phyloP scores from a whole-genome alignment of 352 stramenopile species.

The Pythium diclinum region DNA sequence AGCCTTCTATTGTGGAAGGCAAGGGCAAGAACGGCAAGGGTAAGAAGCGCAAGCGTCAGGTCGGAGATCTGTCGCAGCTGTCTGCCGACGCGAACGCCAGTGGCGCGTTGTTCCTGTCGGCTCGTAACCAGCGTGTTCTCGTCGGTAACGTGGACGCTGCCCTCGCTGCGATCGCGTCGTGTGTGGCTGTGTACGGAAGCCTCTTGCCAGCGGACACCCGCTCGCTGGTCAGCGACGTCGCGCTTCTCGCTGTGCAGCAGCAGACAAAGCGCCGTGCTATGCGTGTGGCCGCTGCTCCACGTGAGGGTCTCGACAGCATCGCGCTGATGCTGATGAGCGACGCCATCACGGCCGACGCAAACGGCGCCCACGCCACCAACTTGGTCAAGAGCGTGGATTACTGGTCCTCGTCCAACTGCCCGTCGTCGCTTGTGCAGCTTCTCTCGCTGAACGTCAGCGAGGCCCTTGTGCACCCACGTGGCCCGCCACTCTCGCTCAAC shows the following conservation, averaged over 20 bases:
- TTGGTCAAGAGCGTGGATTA: constrained; percentile 55
- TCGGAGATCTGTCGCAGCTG: constrained; percentile 49
- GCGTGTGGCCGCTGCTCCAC: background rate
- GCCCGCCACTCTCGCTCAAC: constrained; percentile 60
- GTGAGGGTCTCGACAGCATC: constrained; percentile 34
- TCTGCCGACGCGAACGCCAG: constrained; percentile 27
- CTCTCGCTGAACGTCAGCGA: constrained; percentile 63
- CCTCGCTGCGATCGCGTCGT: constrained; percentile 49
- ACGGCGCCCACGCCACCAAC: constrained; percentile 51
- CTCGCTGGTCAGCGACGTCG: constrained; percentile 42
- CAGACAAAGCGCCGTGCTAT: constrained; percentile 28
- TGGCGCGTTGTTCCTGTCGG: constrained; percentile 48
- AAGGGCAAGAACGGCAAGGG: constrained; percentile 45
- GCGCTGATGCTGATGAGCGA: constrained; percentile 56
- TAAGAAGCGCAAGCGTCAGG: constrained; percentile 85
- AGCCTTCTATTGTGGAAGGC: constrained; percentile 1
- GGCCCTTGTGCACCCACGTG: constrained; percentile 67
- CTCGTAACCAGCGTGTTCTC: constrained; percentile 43
- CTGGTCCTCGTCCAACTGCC: constrained; percentile 37
- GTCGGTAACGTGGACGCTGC: constrained; percentile 46
- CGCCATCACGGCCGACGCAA: constrained; percentile 45
- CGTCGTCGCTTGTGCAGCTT: constrained; percentile 40
- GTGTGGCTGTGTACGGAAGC: constrained; percentile 57
- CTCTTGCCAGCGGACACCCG: constrained; percentile 47
- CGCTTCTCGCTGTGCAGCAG: constrained; percentile 37